phyloP scores from a whole-genome alignment of 352 stramenopile species.

The Phytophthora pisi region DNA sequence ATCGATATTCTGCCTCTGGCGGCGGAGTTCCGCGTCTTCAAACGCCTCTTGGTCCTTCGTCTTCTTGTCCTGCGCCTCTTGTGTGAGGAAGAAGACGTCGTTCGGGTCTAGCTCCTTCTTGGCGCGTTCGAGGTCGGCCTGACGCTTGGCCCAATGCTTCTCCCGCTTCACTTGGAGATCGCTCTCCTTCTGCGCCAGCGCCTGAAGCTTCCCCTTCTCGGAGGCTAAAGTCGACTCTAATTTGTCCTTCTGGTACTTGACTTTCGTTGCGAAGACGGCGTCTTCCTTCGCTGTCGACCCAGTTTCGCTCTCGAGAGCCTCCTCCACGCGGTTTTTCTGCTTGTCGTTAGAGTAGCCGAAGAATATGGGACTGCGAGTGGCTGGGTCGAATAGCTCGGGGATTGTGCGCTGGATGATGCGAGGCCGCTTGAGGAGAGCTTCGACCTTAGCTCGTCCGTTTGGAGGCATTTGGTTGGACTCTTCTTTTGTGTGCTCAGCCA shows the following conservation, averaged over 20 bases:
- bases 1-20: slow-evolving; percentile 51
- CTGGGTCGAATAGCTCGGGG: slow-evolving; percentile 51
- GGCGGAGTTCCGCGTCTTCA: slow-evolving; percentile 61
- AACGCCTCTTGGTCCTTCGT: slow-evolving; percentile 53
- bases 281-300: slow-evolving; percentile 42
- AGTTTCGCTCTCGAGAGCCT: slow-evolving; percentile 40
- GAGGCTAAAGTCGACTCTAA: slow-evolving; percentile 40
- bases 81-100: slow-evolving; percentile 78
- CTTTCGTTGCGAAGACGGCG: slow-evolving; percentile 59
- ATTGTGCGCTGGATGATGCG: slow-evolving; percentile 56
- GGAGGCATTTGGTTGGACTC: slow-evolving; percentile 9
- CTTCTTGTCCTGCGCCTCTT: slow-evolving; percentile 66
- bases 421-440: slow-evolving; percentile 48
- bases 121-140: slow-evolving; percentile 66
- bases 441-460: slow-evolving; percentile 27
- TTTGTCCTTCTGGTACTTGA: slow-evolving; percentile 41
- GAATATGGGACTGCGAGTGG: slow-evolving; percentile 61
- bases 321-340: slow-evolving; percentile 43
- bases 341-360: slow-evolving; percentile 72
- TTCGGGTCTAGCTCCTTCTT: slow-evolving; percentile 79
- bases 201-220: slow-evolving; percentile 68
- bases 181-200: slow-evolving; percentile 51
- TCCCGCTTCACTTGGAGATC: slow-evolving; percentile 57
- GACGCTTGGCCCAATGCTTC: slow-evolving; percentile 66
- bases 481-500: slow-evolving; percentile 38